phyloP scores from a whole-genome alignment of 192 early-diverging fungal species.

The Podila verticillata region DNA sequence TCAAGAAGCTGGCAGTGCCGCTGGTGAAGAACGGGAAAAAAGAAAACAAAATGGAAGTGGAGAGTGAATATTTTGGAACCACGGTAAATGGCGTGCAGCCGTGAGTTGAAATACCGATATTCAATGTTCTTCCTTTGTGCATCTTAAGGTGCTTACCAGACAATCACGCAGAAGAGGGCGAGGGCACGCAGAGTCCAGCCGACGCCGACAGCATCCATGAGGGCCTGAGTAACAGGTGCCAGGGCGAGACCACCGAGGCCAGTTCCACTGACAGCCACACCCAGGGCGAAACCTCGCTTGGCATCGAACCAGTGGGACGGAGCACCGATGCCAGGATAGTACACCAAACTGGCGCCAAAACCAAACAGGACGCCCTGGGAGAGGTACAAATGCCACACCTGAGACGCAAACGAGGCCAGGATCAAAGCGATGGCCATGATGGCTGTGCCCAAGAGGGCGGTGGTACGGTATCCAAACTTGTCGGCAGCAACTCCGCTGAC shows the following conservation, averaged over 20 bases:
- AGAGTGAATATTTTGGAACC: background rate
- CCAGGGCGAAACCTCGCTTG: slow-evolving; percentile 73
- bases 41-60: background rate
- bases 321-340: slow-evolving; percentile 71
- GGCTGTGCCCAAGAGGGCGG: slow-evolving; percentile 57
- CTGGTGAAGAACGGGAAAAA: slow-evolving; percentile 1
- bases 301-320: slow-evolving; percentile 78
- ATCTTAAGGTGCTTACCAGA: slow-evolving; percentile 22
- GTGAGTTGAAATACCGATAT: too few species aligned
- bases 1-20: slow-evolving; percentile 54
- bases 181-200: slow-evolving; percentile 70
- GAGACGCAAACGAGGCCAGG: slow-evolving; percentile 56
- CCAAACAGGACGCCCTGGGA: slow-evolving; percentile 83
- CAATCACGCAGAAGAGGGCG: slow-evolving; percentile 65
- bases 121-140: background rate
- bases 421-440: slow-evolving; percentile 54
- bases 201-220: slow-evolving; percentile 67
- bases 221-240: slow-evolving; percentile 62
- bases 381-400: slow-evolving; percentile 78
- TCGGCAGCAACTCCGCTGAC: slow-evolving; percentile 44
- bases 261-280: slow-evolving; percentile 77
- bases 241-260: slow-evolving; percentile 80
- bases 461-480: slow-evolving; percentile 59
- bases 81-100: too few species aligned
- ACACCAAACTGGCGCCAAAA: slow-evolving; percentile 70